These are phyloP conservation scores for Neonectria punicea DNA, from an alignment of 2,329 filamentous ascomycete species.

Conservation along the genomic window DNA sequence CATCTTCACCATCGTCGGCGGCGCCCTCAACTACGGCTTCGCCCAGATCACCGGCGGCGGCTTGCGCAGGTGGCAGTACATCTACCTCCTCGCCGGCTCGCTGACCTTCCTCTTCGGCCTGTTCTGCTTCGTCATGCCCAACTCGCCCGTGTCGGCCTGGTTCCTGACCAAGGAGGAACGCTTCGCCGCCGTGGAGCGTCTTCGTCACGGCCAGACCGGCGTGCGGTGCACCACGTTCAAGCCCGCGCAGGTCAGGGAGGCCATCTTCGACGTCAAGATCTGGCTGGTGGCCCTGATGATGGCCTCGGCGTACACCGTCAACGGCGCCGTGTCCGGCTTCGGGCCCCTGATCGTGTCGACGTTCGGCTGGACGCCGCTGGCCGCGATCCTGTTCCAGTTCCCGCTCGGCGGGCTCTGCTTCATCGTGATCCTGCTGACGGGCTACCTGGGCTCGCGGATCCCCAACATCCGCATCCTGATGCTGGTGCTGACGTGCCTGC, in stretches of 20 bases:
- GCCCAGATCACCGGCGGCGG: constrained; percentile 67
- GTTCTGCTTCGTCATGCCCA: constrained; percentile 73
- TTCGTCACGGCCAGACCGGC: constrained; percentile 71
- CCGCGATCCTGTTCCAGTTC: constrained; percentile 79
- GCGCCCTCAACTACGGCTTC: constrained; percentile 74
- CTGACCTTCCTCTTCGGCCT: constrained; percentile 73
- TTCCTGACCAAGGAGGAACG: constrained; percentile 72
- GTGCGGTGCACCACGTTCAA: constrained; percentile 72
- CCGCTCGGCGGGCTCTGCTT: constrained; percentile 77
- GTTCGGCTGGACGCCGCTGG: constrained; percentile 72
- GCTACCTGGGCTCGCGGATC: constrained; percentile 69
- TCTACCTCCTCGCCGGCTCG: constrained; percentile 72
- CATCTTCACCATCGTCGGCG: constrained; percentile 71
- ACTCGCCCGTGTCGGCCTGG: constrained; percentile 74
- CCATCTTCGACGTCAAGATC: constrained; percentile 67
- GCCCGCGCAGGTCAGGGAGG: constrained; percentile 66
- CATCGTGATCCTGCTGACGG: constrained; percentile 72
- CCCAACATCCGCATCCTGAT: constrained; percentile 73
- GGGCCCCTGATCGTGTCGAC: constrained; percentile 78
- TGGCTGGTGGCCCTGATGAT: constrained; percentile 75
- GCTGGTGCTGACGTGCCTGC: constrained; percentile 73
- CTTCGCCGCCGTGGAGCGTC: constrained; percentile 71
- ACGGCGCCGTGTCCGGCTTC: constrained; percentile 77
- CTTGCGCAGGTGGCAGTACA: constrained; percentile 74
- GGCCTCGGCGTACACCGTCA: constrained; percentile 76